These are phyloP conservation scores for Salix caprea DNA, from an alignment of 345 rosid genomes.

Conservation along the genomic window DNA sequence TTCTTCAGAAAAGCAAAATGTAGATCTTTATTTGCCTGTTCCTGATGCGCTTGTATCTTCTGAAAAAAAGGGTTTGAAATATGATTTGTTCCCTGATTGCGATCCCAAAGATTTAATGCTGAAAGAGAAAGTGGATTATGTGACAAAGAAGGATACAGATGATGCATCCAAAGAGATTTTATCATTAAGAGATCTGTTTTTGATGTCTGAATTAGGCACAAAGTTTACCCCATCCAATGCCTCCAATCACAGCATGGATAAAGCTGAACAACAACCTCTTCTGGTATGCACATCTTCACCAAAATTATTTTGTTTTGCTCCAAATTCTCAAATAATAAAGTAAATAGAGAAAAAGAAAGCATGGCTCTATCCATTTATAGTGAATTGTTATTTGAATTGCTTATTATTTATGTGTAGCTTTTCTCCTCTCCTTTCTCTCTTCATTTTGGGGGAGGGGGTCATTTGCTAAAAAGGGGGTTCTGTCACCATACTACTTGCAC, in stretches of 20 bases:
- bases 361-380: not conserved
- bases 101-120: constrained; percentile 12
- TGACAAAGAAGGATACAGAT: constrained; percentile 9
- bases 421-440: not conserved
- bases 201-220: constrained; percentile 24
- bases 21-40: not conserved
- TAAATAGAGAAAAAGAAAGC: not conserved
- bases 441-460: not conserved
- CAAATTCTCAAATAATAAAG: not conserved
- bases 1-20: constrained; percentile 16
- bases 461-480: not conserved
- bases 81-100: not conserved
- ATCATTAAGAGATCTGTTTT: constrained; percentile 47
- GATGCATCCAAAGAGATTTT: constrained; percentile 17
- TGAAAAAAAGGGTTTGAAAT: constrained; percentile 1
- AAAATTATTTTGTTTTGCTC: not conserved
- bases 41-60: not conserved
- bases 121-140: constrained; percentile 15
- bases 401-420: not conserved
- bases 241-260: constrained; percentile 8
- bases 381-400: not conserved
- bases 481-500: not conserved
- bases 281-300: constrained; percentile 29
- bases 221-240: constrained; percentile 19
- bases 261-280: constrained; percentile 26